These are phyloP conservation scores for Tulasnella sp. DNA, from an alignment of 768 basidiomycete genomes.

Conservation along the genomic window DNA sequence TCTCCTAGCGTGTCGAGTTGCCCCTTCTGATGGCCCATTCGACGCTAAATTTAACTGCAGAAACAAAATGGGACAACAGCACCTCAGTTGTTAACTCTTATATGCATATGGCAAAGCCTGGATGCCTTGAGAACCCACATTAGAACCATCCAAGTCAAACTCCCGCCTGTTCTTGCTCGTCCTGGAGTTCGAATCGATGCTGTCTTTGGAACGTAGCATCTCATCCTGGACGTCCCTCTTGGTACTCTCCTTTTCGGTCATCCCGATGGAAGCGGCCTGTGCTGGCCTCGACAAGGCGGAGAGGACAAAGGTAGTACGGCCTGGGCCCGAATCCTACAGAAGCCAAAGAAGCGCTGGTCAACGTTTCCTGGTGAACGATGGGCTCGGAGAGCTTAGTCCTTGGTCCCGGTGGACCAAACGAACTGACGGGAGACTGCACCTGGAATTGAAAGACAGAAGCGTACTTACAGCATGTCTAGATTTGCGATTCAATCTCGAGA, in stretches of 20 bases:
- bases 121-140: not conserved
- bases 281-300: not conserved
- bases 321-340: not conserved
- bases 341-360: not conserved
- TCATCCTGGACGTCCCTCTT: not conserved
- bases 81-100: not conserved
- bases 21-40: not conserved
- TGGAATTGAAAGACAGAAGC: not conserved
- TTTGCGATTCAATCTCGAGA: slow-evolving; percentile 1
- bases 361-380: not conserved
- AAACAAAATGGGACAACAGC: not conserved
- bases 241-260: not conserved
- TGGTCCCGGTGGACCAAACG: too few relatives aligned
- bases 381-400: too few relatives aligned
- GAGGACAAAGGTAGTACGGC: not conserved
- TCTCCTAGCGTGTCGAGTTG: not conserved
- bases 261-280: not conserved
- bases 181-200: not conserved
- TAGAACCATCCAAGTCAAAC: not conserved
- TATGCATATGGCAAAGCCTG: not conserved
- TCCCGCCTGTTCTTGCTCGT: not conserved
- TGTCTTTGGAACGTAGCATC: not conserved
- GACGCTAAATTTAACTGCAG: not conserved
- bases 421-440: too few relatives aligned
- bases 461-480: not conserved